Conservation (phyloP, 2,329 filamentous ascomycete species). For the Hypoxylon rubiginosum region DNA sequence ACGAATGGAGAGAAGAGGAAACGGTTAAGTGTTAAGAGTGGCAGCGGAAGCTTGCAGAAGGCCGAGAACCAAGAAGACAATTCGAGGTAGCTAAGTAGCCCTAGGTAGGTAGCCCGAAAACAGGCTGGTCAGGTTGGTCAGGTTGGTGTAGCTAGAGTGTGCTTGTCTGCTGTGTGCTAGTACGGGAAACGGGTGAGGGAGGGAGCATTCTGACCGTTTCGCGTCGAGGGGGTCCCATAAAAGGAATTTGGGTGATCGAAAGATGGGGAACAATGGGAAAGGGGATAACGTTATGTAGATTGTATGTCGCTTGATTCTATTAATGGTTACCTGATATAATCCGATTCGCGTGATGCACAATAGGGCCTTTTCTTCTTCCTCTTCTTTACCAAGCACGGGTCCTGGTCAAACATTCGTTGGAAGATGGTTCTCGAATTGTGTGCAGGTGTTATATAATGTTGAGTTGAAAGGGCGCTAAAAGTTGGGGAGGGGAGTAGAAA, state of each 20-base stretch:
- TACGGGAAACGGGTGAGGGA: conserved; percentile 3
- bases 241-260: conserved; percentile 30
- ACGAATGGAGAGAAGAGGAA: conserved; percentile 5
- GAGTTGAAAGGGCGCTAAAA: conserved; percentile 1
- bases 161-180: not conserved
- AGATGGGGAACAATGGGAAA: conserved; percentile 22
- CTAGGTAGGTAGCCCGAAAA: conserved; percentile 8
- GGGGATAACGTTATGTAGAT: conserved; percentile 8
- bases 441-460: not conserved
- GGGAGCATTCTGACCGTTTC: conserved; percentile 37
- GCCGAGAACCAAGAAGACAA: conserved; percentile 39
- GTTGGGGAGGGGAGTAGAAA: not conserved
- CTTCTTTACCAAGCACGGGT: conserved; percentile 24
- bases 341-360: conserved; percentile 34
- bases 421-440: conserved; percentile 39
- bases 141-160: too few relatives aligned
- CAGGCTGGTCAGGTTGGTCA: too few relatives aligned
- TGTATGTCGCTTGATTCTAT: too few relatives aligned
- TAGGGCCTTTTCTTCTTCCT: conserved; percentile 9
- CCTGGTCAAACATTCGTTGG: conserved; percentile 25
- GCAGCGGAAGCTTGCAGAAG: conserved; percentile 39
- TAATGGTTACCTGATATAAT: conserved; percentile 32
- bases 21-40: conserved; percentile 19
- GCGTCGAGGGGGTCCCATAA: conserved; percentile 38
- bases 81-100: conserved; percentile 14